A percentile compares a stretch with the other conserved stretches of the same genome.
Conservation (phyloP, 306 rosid species). For the Medicago lupulina region DNA sequence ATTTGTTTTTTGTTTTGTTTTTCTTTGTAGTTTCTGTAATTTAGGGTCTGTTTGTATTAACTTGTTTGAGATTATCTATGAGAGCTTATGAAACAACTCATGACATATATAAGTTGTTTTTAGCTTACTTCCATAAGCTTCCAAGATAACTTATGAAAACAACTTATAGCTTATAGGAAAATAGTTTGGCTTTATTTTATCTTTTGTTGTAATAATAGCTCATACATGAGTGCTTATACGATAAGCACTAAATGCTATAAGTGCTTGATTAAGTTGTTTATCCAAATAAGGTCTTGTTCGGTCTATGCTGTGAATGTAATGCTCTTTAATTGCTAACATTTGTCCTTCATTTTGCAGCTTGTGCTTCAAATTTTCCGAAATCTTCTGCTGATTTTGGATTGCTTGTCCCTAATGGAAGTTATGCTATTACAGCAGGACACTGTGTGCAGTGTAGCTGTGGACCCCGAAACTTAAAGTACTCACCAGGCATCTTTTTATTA, state of each 20-base stretch:
- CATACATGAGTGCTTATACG: background rate
- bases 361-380: constrained; percentile 81
- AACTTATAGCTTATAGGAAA: background rate
- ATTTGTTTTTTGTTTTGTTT: background rate
- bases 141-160: background rate
- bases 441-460: constrained; percentile 99
- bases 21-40: background rate
- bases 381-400: constrained; percentile 75
- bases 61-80: background rate
- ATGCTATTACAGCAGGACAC: constrained; percentile 89
- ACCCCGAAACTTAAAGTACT: constrained; percentile 78
- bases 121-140: background rate
- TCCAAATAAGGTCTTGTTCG: background rate
- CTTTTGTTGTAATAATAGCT: background rate
- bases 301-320: background rate
- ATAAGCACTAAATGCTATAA: background rate
- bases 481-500: constrained; percentile 37
- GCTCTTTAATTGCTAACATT: constrained; percentile 26
- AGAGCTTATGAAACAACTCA: background rate
- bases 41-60: background rate
- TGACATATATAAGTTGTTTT: background rate
- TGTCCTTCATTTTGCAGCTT: constrained; percentile 60
- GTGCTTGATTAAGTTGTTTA: background rate
- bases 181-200: background rate
- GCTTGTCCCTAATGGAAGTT: constrained; percentile 96